Percentiles rank a stretch among this genome's conserved stretches.
These are phyloP conservation scores for Eremothecium cymbalariae DNA, from an alignment of 1,139 yeast genomes.

Conservation along the genomic window DNA sequence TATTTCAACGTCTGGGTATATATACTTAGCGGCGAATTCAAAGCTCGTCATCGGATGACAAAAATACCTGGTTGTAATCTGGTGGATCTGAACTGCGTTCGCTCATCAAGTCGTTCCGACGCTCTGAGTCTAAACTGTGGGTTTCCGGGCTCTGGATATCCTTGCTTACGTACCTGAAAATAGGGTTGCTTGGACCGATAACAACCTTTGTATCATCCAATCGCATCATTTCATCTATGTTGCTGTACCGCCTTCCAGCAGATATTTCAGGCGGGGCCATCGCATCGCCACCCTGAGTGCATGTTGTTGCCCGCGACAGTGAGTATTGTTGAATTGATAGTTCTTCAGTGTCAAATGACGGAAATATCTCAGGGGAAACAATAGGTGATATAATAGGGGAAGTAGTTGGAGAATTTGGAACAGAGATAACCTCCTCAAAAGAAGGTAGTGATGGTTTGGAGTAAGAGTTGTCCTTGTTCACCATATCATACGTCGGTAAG, in stretches of 20 bases:
- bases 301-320: slow-evolving; percentile 23
- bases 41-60: too few species aligned
- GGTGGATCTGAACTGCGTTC: too few species aligned
- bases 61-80: slow-evolving; percentile 1
- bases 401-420: slow-evolving; percentile 29
- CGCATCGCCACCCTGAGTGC: slow-evolving; percentile 5
- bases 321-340: slow-evolving; percentile 27
- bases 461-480: slow-evolving; percentile 32
- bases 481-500: slow-evolving; percentile 58
- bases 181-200: too few species aligned
- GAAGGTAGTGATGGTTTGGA: slow-evolving; percentile 38
- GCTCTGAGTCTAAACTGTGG: too few species aligned
- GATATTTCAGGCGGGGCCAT: slow-evolving; percentile 2
- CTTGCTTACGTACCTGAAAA: too few species aligned
- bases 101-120: too few species aligned
- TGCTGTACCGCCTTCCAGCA: slow-evolving; percentile 10
- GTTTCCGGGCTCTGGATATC: too few species aligned
- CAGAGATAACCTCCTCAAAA: slow-evolving; percentile 49
- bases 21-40: background rate
- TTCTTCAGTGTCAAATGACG: slow-evolving; percentile 22
- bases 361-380: slow-evolving; percentile 16
- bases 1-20: too few species aligned
- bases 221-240: slow-evolving; percentile 11
- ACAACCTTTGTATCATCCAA: too few species aligned
- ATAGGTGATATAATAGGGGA: slow-evolving; percentile 23